Conservation (phyloP, 345 rosid genomes). For the Cardamine chenopodiifolia region DNA sequence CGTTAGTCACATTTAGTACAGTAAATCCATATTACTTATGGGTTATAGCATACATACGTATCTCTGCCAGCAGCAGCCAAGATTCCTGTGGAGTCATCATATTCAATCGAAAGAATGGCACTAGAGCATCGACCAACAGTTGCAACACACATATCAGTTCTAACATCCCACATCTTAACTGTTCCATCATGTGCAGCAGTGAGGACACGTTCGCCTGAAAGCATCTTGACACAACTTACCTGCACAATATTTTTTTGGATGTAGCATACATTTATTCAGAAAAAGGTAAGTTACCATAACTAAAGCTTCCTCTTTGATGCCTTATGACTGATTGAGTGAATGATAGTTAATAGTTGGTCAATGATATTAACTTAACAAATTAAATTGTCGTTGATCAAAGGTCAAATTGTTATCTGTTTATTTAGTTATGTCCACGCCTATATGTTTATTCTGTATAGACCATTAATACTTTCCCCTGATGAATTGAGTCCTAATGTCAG, state of each 20-base stretch:
- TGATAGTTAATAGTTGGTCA: conserved; percentile 7
- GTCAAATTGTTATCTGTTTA: conserved; percentile 10
- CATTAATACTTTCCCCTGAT: background rate
- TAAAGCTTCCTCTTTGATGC: conserved; percentile 17
- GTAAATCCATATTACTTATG: background rate
- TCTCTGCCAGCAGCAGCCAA: conserved; percentile 98
- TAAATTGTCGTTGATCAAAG: conserved; percentile 4
- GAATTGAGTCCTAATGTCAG: conserved; percentile 8
- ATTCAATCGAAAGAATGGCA: conserved; percentile 91
- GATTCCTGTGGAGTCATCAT: conserved; percentile 95
- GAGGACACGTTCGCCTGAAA: conserved; percentile 95
- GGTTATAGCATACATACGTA: conserved; percentile 59
- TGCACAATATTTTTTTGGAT: conserved; percentile 39
- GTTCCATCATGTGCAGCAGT: conserved; percentile 92
- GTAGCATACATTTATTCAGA: conserved; percentile 8
- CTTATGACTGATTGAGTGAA: conserved; percentile 26
- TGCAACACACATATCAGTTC: conserved; percentile 96
- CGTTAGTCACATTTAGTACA: conserved; percentile 10
- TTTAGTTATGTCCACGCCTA: background rate
- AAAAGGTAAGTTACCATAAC: background rate
- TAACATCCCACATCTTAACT: conserved; percentile 99
- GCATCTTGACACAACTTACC: conserved; percentile 92
- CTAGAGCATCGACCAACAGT: conserved; percentile 97
- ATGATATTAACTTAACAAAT: conserved; percentile 7
- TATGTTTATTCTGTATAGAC: conserved; percentile 3